Conservation (phyloP, 2,329 filamentous ascomycete genomes). For the Elsinoe necatrix region DNA sequence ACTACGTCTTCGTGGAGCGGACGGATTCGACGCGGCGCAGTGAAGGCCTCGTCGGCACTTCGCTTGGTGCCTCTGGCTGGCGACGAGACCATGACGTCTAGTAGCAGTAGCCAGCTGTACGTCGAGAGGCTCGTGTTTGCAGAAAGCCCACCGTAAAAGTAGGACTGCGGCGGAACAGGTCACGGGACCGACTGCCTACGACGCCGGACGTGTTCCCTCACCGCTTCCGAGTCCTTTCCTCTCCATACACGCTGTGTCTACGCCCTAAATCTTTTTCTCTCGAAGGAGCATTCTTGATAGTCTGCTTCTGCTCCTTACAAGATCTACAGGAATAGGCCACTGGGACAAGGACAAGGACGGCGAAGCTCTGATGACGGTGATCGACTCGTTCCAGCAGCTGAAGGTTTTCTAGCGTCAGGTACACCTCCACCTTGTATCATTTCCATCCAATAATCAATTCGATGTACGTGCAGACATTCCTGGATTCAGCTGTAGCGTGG, state of each 20-base stretch:
- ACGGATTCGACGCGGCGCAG: constrained; percentile 48
- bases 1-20: constrained; percentile 86
- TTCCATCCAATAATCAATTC: not conserved
- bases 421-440: not conserved
- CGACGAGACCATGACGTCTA: not conserved
- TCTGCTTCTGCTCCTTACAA: not conserved
- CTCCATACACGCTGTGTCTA: too few species aligned
- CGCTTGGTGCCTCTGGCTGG: constrained; percentile 26
- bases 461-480: not conserved
- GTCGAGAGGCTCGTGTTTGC: not conserved
- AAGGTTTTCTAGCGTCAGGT: not conserved
- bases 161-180: too few species aligned
- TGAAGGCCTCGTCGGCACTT: constrained; percentile 23
- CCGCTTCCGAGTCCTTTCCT: too few species aligned
- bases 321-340: not conserved
- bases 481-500: not conserved
- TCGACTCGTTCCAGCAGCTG: not conserved
- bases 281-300: not conserved
- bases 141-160: not conserved
- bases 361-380: not conserved
- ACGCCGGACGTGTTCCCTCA: too few species aligned
- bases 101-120: not conserved
- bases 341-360: not conserved
- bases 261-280: too few species aligned
- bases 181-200: too few species aligned